Base-by-base conservation (phyloP, 2,329 filamentous ascomycete species). In the Fusarium sp. region DNA sequence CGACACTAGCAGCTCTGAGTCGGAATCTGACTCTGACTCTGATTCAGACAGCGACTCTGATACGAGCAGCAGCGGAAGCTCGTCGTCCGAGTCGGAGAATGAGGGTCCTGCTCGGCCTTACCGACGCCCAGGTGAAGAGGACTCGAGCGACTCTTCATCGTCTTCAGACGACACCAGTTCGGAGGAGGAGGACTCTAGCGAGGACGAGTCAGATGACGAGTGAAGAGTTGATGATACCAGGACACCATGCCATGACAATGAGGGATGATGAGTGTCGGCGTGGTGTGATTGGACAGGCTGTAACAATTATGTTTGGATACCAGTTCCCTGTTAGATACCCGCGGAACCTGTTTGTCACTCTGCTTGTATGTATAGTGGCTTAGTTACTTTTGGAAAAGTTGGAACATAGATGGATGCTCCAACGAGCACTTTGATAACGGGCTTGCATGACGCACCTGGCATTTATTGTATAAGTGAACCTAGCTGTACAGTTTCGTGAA, bases 401-500 rank as follows among this genome's bases (percentile, higher is more conserved):
- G 31, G 47, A 45, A 66, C 50, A 66, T 50, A 68, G 59, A 65
- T 65, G 56, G 27, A 64, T 31, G 58, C 63, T 67, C 47, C 16
- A 27, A 33, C 35, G 68, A 66, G 65, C 56, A 47, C 47, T 27
- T 29, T 58, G 50, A 36, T 16, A 61, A 73, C 42, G 16, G 10
- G 57, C 47, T 47, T 16, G 36, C 29, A 40, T 35, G 57, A n/a
- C 13, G 40, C 36, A 58, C 29, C 36, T 11, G 45, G 31, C 29
- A 52, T 61, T 20, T 13, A 10, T 40, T 45, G 18, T 57, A 58
- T 65, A 8, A 58, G 64, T 61, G 14, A 62, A 11, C 65, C 61
- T 80, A 86, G 5, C 76, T 73, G 57, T 85, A 91, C 71, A 95
- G 79, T 80, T 84, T 92, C 8, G 93, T 95, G 80, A 99, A 98